These are phyloP conservation scores for Cryptococcus neoformans DNA, from an alignment of 1,284 basidiomycete species.

Conservation along the genomic window DNA sequence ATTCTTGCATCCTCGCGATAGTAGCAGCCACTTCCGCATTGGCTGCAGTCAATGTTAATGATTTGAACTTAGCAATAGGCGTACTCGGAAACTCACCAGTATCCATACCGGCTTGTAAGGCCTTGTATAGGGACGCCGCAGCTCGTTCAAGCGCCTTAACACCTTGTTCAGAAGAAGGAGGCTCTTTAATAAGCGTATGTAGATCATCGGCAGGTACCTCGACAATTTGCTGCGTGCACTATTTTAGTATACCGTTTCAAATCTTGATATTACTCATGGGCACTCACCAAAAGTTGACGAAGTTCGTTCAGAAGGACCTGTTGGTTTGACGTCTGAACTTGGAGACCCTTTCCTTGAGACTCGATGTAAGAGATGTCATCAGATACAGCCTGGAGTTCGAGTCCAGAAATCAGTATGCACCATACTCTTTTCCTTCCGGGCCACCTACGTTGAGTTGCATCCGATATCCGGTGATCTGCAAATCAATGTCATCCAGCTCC, in stretches of 20 bases:
- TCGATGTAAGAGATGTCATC: constrained; percentile 97
- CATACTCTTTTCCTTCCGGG: neutral
- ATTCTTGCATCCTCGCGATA: constrained; percentile 86
- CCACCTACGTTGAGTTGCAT: constrained; percentile 81
- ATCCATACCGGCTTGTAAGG: constrained; percentile 84
- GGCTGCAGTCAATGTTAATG: constrained; percentile 19
- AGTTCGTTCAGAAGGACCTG: constrained; percentile 74
- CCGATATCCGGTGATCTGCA: constrained; percentile 82
- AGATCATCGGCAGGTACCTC: constrained; percentile 80
- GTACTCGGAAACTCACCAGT: constrained; percentile 56
- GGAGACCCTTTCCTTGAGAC: constrained; percentile 91
- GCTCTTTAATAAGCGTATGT: constrained; percentile 75
- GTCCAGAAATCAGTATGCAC: neutral
- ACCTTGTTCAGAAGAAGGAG: constrained; percentile 70
- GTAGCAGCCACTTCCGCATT: constrained; percentile 85
- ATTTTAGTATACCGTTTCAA: neutral
- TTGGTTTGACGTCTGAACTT: constrained; percentile 97
- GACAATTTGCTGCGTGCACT: constrained; percentile 69
- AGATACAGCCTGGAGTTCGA: constrained; percentile 65
- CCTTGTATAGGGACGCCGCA: constrained; percentile 89
- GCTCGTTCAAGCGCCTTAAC: constrained; percentile 78
- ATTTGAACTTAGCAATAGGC: too few species aligned
- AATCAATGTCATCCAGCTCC: constrained; percentile 83
- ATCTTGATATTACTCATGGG: neutral
- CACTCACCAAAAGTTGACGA: constrained; percentile 71